phyloP scores from a whole-genome alignment of 805 yeast genomes.

The Metschnikowia koreensis region DNA sequence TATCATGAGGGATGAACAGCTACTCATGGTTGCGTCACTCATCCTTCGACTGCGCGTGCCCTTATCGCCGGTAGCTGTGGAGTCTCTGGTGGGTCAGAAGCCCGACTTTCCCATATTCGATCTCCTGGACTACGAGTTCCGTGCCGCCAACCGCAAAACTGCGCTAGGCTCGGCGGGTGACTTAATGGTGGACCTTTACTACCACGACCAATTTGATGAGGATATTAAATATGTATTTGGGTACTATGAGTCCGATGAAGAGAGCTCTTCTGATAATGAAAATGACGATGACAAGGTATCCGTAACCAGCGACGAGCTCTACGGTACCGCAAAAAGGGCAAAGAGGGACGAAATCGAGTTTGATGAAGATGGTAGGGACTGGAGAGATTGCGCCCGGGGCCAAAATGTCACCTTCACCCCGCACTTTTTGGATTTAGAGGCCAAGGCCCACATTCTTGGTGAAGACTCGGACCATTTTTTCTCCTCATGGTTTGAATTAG shows the following conservation, averaged over 20 bases:
- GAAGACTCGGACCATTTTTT: slow-evolving; percentile 30
- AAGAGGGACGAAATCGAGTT: slow-evolving; percentile 39
- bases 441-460: slow-evolving; percentile 16
- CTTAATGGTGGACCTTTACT: slow-evolving; percentile 52
- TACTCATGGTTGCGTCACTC: slow-evolving; percentile 54
- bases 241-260: slow-evolving; percentile 39
- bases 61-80: slow-evolving; percentile 13
- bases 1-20: slow-evolving; percentile 54
- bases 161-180: slow-evolving; percentile 26
- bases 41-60: slow-evolving; percentile 26
- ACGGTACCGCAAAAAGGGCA: slow-evolving; percentile 21
- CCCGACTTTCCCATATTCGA: slow-evolving; percentile 13
- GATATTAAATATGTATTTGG: slow-evolving; percentile 63
- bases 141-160: slow-evolving; percentile 7
- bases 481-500: slow-evolving; percentile 24
- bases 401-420: slow-evolving; percentile 37
- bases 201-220: slow-evolving; percentile 66
- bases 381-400: slow-evolving; percentile 71
- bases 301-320: slow-evolving; percentile 8
- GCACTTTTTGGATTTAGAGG: slow-evolving; percentile 20
- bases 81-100: slow-evolving; percentile 3
- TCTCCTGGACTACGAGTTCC: slow-evolving; percentile 9
- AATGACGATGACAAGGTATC: slow-evolving; percentile 7
- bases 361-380: slow-evolving; percentile 62
- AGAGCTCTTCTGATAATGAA: slow-evolving; percentile 7